phyloP scores from a whole-genome alignment of 2,329 filamentous ascomycete species.

The Leptodontidium sp. region DNA sequence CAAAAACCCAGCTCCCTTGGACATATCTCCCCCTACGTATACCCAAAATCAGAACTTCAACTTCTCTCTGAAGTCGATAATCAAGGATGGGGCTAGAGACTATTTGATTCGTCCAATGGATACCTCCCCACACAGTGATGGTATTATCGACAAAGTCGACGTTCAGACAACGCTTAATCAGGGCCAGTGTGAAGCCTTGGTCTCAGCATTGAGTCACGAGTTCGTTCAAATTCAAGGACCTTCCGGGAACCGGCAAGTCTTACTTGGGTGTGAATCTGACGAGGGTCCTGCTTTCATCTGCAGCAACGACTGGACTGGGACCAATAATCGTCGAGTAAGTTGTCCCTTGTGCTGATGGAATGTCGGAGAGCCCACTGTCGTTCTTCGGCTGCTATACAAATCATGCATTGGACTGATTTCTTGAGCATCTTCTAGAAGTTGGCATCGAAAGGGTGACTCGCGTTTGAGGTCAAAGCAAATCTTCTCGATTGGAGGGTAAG shows the following conservation, averaged over 20 bases:
- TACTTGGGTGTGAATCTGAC: conserved; percentile 41
- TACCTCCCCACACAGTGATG: conserved; percentile 22
- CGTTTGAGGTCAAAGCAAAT: conserved; percentile 50
- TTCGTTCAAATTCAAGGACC: conserved; percentile 54
- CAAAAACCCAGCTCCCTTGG: conserved; percentile 3
- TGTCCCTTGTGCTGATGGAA: conserved; percentile 52
- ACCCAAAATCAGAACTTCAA: conserved; percentile 28
- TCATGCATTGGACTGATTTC: conserved; percentile 70
- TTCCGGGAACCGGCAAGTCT: conserved; percentile 42
- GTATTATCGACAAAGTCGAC: conserved; percentile 34
- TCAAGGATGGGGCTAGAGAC: conserved; percentile 20
- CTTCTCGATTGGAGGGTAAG: conserved; percentile 34
- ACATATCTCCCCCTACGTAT: conserved; percentile 38
- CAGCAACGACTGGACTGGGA: conserved; percentile 40
- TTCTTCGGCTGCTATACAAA: conserved; percentile 59
- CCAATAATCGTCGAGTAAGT: conserved; percentile 49
- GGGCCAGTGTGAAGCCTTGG: conserved; percentile 51
- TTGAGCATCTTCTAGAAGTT: conserved; percentile 68
- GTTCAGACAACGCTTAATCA: conserved; percentile 35
- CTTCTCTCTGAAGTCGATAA: conserved; percentile 33
- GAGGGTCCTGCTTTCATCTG: conserved; percentile 46
- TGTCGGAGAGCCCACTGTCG: conserved; percentile 2
- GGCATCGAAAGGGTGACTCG: conserved; percentile 60
- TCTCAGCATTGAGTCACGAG: conserved; percentile 49
- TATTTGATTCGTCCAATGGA: conserved; percentile 12